Conservation (phyloP, 164 flowering plant genomes). For the Euptelea pleiosperma region DNA sequence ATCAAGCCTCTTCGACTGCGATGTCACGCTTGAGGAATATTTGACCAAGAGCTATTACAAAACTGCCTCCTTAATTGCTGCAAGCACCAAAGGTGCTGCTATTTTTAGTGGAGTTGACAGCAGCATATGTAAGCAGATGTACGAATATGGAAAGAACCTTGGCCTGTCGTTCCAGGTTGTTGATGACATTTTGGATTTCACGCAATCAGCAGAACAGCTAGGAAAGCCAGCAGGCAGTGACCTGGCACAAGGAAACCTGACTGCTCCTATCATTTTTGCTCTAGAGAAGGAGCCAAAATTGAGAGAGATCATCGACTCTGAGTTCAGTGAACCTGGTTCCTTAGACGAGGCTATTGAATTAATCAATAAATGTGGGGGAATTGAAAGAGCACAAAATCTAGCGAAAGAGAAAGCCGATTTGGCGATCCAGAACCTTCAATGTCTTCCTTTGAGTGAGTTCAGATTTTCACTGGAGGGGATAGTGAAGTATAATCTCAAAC, state of each 20-base stretch:
- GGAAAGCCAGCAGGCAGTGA: conserved; percentile 95
- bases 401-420: conserved; percentile 75
- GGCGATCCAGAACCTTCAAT: conserved; percentile 63
- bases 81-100: conserved; percentile 90
- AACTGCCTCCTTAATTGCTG: conserved; percentile 90
- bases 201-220: conserved; percentile 87
- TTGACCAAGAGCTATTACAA: conserved; percentile 86
- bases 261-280: conserved; percentile 92
- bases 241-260: conserved; percentile 82
- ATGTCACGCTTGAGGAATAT: conserved; percentile 72
- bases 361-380: conserved; percentile 65
- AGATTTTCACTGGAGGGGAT: conserved; percentile 73
- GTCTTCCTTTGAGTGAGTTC: conserved; percentile 64
- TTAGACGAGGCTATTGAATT: conserved; percentile 65
- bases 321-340: conserved; percentile 77
- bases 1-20: conserved; percentile 85
- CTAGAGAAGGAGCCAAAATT: conserved; percentile 70
- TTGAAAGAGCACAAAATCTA: conserved; percentile 61
- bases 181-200: conserved; percentile 92
- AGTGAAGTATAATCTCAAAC: conserved; percentile 69
- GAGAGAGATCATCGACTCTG: conserved; percentile 79
- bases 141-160: conserved; percentile 79
- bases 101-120: conserved; percentile 70
- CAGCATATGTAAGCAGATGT: conserved; percentile 55
- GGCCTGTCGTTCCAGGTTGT: conserved; percentile 95